Conservation (phyloP, 495 filamentous ascomycete species). For the Podospora anserina region DNA sequence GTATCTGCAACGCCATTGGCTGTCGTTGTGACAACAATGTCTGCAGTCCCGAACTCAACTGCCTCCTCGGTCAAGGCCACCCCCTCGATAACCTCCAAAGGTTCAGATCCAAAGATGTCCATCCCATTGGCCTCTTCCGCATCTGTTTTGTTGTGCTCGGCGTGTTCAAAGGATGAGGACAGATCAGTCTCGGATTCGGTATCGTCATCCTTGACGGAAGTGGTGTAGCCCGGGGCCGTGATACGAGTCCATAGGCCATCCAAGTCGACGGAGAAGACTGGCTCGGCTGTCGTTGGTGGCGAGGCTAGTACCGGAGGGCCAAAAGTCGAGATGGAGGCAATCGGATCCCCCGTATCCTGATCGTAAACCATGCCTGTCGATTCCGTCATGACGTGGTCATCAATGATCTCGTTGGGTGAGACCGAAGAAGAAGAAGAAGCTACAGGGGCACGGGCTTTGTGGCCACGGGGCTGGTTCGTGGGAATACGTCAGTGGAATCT, state of each 20-base stretch:
- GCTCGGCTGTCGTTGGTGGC: not conserved
- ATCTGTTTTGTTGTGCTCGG: slow-evolving; percentile 11
- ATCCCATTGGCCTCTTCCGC: slow-evolving; percentile 15
- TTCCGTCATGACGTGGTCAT: slow-evolving; percentile 2
- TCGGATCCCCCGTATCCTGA: not conserved
- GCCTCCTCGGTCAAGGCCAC: slow-evolving; percentile 60
- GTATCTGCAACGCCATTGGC: not conserved
- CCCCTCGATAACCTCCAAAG: slow-evolving; percentile 46
- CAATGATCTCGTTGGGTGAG: not conserved
- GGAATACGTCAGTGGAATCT: not conserved
- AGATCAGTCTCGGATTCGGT: slow-evolving; percentile 20
- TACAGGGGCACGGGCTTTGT: not conserved
- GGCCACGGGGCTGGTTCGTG: slow-evolving; percentile 8
- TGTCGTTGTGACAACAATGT: slow-evolving; percentile 25
- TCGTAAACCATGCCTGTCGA: not conserved
- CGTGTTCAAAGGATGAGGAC: slow-evolving; percentile 18
- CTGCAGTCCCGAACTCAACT: slow-evolving; percentile 48
- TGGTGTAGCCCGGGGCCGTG: not conserved
- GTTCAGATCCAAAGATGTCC: slow-evolving; percentile 25
- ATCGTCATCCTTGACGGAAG: slow-evolving; percentile 17
- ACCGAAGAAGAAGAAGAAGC: not conserved
- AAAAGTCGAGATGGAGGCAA: not conserved
- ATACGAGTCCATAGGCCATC: not conserved
- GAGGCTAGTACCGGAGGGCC: not conserved
- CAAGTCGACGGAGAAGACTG: not conserved